phyloP scores from a whole-genome alignment of 805 yeast species.

The Kluyveromyces aestuarii region DNA sequence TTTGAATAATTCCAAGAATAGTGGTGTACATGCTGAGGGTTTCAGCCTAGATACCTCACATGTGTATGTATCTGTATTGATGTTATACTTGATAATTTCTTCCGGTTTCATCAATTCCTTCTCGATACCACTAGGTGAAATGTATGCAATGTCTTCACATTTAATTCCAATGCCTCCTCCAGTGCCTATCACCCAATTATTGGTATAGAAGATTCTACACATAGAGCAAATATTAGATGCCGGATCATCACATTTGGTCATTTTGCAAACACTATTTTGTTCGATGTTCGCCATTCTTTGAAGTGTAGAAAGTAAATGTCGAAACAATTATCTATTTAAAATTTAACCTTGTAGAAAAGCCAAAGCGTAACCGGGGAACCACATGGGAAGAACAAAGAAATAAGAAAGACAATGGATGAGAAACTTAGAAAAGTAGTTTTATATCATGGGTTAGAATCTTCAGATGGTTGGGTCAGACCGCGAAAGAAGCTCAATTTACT shows the following conservation, averaged over 20 bases:
- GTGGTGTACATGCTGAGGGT: conserved; percentile 92
- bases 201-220: conserved; percentile 65
- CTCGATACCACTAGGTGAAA: conserved; percentile 96
- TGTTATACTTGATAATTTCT: conserved; percentile 70
- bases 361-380: neutral
- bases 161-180: conserved; percentile 87
- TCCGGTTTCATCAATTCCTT: conserved; percentile 78
- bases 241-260: conserved; percentile 32
- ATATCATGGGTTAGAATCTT: neutral
- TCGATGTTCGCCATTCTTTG: no score
- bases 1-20: conserved; percentile 65
- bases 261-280: neutral
- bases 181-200: conserved; percentile 92
- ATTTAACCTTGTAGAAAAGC: neutral
- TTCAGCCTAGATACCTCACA: conserved; percentile 58
- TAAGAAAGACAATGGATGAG: neutral
- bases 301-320: neutral
- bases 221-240: conserved; percentile 78
- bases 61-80: conserved; percentile 41
- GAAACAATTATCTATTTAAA: no score
- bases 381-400: no score
- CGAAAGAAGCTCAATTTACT: neutral
- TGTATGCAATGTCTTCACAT: conserved; percentile 40
- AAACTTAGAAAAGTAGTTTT: conserved; percentile 1
- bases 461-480: neutral